Percentiles rank a stretch among this genome's conserved stretches.
These are phyloP conservation scores for Yamagishiella unicocca DNA, from an alignment of 139 green algal species.

Conservation along the genomic window DNA sequence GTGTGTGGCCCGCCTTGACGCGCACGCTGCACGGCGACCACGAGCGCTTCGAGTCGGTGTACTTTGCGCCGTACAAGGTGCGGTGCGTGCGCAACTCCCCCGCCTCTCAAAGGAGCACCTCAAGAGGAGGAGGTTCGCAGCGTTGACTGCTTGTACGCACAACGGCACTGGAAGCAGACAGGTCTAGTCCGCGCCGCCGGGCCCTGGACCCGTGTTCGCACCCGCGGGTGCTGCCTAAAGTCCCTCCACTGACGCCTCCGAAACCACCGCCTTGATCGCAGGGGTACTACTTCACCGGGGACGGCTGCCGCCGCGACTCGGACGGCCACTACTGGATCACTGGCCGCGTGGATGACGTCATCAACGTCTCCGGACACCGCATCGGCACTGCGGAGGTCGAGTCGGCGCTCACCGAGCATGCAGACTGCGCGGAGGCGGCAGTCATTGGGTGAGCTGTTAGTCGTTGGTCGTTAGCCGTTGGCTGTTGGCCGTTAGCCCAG, in stretches of 20 bases:
- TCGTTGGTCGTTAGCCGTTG: too few species aligned
- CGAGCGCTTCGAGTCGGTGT: constrained; percentile 93
- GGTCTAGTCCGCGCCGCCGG: too few species aligned
- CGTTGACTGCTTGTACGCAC: too few species aligned
- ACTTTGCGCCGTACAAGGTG: constrained; percentile 92
- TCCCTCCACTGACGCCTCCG: too few species aligned
- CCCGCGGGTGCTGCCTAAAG: too few species aligned
- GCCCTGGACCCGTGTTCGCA: too few species aligned
- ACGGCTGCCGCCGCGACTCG: constrained; percentile 73
- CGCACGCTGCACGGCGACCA: constrained; percentile 93
- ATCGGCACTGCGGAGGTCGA: constrained; percentile 98
- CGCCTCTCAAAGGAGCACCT: too few species aligned
- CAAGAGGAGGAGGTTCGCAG: too few species aligned
- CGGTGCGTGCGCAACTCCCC: too few species aligned
- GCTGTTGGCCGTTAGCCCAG: too few species aligned
- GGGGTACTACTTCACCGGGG: constrained; percentile 95
- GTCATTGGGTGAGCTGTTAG: constrained; percentile 21
- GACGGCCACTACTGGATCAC: constrained; percentile 89
- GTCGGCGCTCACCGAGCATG: constrained; percentile 84
- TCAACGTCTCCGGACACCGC: constrained; percentile 94
- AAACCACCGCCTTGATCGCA: too few species aligned
- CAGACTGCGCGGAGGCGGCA: constrained; percentile 85
- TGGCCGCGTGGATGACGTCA: constrained; percentile 97
- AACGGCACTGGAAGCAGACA: too few species aligned
- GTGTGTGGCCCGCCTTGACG: constrained; percentile 89